phyloP scores from a whole-genome alignment of 208 protist genomes.

The Novymonas esmeraldas region DNA sequence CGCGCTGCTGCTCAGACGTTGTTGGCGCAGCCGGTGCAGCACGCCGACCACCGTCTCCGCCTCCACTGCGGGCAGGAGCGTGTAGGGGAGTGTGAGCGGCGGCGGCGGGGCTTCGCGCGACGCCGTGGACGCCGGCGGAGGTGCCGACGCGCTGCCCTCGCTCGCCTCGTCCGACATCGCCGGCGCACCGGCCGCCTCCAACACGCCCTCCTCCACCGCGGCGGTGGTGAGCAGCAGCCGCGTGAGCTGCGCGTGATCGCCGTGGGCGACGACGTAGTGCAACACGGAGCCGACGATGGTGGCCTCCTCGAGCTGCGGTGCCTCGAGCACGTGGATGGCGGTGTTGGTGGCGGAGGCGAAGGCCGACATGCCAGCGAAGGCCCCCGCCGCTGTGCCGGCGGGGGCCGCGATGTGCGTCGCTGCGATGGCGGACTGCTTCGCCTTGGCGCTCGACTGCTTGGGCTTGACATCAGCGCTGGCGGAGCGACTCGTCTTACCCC shows the following conservation, averaged over 20 bases:
- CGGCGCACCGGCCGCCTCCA: no score
- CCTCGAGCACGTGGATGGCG: not conserved
- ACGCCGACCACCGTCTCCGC: conserved; percentile 29
- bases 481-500: not conserved
- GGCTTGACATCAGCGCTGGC: not conserved
- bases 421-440: not conserved
- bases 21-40: conserved; percentile 2
- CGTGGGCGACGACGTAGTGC: conserved; percentile 72
- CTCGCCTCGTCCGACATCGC: no score
- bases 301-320: conserved; percentile 6
- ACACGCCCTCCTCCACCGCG: no score
- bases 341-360: no score
- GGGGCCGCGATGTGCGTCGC: not conserved
- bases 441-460: not conserved
- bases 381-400: not conserved
- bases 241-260: conserved; percentile 60
- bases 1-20: not conserved
- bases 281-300: conserved; percentile 52
- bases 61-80: conserved; percentile 38
- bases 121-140: no score
- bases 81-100: conserved; percentile 17
- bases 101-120: not conserved
- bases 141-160: not conserved
- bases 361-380: not conserved
- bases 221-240: conserved; percentile 56